These are phyloP conservation scores for Russula lepida DNA, from an alignment of 768 basidiomycete genomes.

Conservation along the genomic window DNA sequence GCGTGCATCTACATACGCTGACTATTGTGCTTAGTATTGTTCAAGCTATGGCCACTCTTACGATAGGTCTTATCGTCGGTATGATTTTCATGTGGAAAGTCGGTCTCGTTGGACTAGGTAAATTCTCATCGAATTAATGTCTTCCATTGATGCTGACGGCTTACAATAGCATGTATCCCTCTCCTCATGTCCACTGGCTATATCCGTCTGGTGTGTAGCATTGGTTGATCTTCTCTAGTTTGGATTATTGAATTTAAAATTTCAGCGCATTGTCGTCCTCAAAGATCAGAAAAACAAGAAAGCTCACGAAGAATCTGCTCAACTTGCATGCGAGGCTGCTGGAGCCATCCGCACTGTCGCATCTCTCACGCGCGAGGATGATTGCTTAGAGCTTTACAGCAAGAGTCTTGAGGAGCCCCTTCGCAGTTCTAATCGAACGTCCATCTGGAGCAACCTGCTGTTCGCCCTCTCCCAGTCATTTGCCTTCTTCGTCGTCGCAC, in stretches of 20 bases:
- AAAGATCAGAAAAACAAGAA: conserved; percentile 78
- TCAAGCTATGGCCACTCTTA: conserved; percentile 57
- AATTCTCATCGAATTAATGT: conserved; percentile 17
- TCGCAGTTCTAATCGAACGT: conserved; percentile 47
- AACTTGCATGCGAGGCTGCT: conserved; percentile 86
- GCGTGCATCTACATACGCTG: neutral
- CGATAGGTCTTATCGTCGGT: conserved; percentile 65
- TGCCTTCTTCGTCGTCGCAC: conserved; percentile 70
- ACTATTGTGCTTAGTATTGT: conserved; percentile 43
- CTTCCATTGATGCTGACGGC: neutral
- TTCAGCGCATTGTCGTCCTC: conserved; percentile 69
- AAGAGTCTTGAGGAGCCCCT: conserved; percentile 67
- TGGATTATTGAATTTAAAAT: neutral
- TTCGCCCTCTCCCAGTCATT: conserved; percentile 68
- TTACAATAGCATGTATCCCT: conserved; percentile 49
- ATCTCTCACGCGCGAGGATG: conserved; percentile 74
- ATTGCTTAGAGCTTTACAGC: conserved; percentile 59
- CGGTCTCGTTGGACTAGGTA: conserved; percentile 74
- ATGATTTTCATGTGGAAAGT: conserved; percentile 65
- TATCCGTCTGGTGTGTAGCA: conserved; percentile 57
- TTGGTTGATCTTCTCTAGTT: neutral
- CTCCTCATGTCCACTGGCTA: conserved; percentile 64
- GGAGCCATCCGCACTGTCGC: conserved; percentile 86
- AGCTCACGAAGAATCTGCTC: conserved; percentile 70
- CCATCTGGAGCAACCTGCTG: conserved; percentile 53